phyloP scores from a whole-genome alignment of 495 filamentous ascomycete species.

The Talaromyces nanjingensis region DNA sequence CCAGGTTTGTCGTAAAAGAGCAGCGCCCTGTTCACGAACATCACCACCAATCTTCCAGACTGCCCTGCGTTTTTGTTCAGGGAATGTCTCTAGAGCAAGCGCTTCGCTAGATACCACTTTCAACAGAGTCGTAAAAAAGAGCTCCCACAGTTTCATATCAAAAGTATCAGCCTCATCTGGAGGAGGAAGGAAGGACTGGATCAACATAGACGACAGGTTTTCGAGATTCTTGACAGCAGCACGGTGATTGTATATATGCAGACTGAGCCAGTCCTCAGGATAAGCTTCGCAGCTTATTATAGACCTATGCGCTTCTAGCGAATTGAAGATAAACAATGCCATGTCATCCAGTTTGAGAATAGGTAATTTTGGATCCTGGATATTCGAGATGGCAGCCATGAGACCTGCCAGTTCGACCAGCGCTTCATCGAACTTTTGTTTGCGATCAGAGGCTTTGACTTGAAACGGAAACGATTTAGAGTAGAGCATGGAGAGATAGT shows the following conservation, averaged over 20 bases:
- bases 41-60: slow-evolving; percentile 99
- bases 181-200: slow-evolving; percentile 71
- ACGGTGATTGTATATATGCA: slow-evolving; percentile 92
- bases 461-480: slow-evolving; percentile 89
- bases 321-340: slow-evolving; percentile 63
- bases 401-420: slow-evolving; percentile 85
- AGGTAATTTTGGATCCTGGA: slow-evolving; percentile 41
- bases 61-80: slow-evolving; percentile 89
- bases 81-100: slow-evolving; percentile 90
- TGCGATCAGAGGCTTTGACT: slow-evolving; percentile 53
- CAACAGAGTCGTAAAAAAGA: slow-evolving; percentile 83
- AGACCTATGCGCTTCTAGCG: slow-evolving; percentile 72
- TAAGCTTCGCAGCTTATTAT: slow-evolving; percentile 88
- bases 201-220: slow-evolving; percentile 67
- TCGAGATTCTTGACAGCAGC: slow-evolving; percentile 85
- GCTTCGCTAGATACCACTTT: slow-evolving; percentile 83
- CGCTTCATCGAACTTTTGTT: slow-evolving; percentile 73
- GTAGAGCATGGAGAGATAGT: slow-evolving; percentile 76
- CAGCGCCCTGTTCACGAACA: slow-evolving; percentile 85
- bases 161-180: slow-evolving; percentile 91
- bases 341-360: slow-evolving; percentile 71
- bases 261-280: slow-evolving; percentile 80
- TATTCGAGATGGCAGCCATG: slow-evolving; percentile 70
- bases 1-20: slow-evolving; percentile 78
- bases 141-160: slow-evolving; percentile 87